Conservation (phyloP, 495 filamentous ascomycete species). For the Zalerion maritima region DNA sequence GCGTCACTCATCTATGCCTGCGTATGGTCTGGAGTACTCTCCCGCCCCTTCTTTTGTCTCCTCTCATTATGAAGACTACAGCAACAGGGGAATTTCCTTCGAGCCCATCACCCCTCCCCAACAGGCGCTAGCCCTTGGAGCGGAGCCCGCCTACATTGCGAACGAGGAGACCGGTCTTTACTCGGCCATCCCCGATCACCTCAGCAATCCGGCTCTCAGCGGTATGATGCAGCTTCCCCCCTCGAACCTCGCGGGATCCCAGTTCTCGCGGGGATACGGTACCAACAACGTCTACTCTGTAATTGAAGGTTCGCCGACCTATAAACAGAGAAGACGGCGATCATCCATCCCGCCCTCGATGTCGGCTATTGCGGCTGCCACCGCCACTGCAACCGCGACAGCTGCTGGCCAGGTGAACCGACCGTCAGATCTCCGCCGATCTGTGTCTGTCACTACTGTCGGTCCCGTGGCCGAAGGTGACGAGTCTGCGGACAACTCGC, state of each 20-base stretch:
- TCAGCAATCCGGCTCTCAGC: conserved; percentile 48
- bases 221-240: conserved; percentile 85
- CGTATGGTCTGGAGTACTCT: conserved; percentile 87
- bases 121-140: conserved; percentile 57
- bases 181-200: conserved; percentile 78
- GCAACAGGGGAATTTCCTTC: conserved; percentile 87
- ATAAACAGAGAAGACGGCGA: conserved; percentile 89
- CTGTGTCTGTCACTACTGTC: conserved; percentile 79
- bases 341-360: conserved; percentile 76
- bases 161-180: conserved; percentile 95
- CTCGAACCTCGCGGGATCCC: conserved; percentile 63
- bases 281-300: conserved; percentile 80
- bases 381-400: conserved; percentile 33
- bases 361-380: conserved; percentile 46
- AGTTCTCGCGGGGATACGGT: conserved; percentile 61
- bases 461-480: conserved; percentile 68
- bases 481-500: conserved; percentile 54
- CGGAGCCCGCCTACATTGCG: conserved; percentile 90
- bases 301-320: conserved; percentile 93
- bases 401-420: conserved; percentile 50
- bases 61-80: conserved; percentile 93
- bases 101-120: conserved; percentile 95
- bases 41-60: conserved; percentile 95
- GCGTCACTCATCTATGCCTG: conserved; percentile 91
- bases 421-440: conserved; percentile 79